phyloP scores from a whole-genome alignment of 495 filamentous ascomycete species.

The Bathelium albidoporum region DNA sequence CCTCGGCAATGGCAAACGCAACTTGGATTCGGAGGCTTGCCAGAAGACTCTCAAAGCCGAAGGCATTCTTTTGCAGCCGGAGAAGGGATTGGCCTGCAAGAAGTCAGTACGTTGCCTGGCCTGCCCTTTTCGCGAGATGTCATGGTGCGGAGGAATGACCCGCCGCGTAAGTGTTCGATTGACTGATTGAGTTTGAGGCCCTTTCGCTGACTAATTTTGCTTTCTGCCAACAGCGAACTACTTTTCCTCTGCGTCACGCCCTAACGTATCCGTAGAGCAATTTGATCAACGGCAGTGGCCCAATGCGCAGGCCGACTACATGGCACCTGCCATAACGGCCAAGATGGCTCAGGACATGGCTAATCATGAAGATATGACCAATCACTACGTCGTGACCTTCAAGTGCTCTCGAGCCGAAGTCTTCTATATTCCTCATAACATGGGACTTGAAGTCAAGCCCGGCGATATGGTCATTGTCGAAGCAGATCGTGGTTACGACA shows the following conservation, averaged over 20 bases:
- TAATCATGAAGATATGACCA: conserved; percentile 34
- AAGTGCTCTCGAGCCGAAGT: conserved; percentile 91
- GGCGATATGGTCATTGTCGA: conserved; percentile 96
- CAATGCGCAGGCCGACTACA: conserved; percentile 51
- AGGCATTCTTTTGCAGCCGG: conserved; percentile 87
- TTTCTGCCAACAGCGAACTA: conserved; percentile 4
- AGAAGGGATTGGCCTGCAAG: not conserved
- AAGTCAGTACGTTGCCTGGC: not conserved
- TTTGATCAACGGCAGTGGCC: conserved; percentile 23
- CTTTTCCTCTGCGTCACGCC: conserved; percentile 12
- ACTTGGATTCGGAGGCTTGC: conserved; percentile 62
- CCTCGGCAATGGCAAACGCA: conserved; percentile 82
- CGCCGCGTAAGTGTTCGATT: not conserved
- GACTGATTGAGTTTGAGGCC: not conserved
- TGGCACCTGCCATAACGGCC: not conserved
- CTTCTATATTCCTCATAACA: conserved; percentile 92
- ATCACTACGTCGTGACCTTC: conserved; percentile 75
- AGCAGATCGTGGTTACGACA: conserved; percentile 88
- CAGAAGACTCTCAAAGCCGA: conserved; percentile 71
- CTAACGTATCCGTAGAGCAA: not conserved
- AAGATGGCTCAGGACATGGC: not conserved
- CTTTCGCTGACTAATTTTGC: not conserved
- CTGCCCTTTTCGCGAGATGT: conserved; percentile 37
- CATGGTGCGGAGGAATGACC: conserved; percentile 39
- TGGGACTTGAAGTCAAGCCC: conserved; percentile 75